Base-by-base conservation (phyloP, 805 yeast genomes). In the Scheffersomyces spartinae region DNA sequence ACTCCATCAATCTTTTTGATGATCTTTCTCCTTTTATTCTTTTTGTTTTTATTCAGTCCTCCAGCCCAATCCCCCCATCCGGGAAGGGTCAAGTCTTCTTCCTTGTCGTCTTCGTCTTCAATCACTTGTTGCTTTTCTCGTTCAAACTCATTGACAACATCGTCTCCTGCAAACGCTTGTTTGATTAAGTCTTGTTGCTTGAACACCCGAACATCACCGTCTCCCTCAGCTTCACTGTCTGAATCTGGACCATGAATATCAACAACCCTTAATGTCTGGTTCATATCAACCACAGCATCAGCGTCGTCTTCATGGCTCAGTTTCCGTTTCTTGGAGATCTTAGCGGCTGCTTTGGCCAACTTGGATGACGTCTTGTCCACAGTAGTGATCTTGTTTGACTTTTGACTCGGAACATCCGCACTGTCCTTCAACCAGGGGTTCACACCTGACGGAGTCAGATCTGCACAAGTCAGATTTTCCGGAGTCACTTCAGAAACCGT, bases 11-110 rank as follows among this genome's bases (percentile, higher is more conserved):
- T 60, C 36, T 72, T 81, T 40, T 79, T 72, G 18, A 77, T 63
- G 29, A 79, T 63, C 47, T 74, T 78, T 45, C 71, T 68, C 47
- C 70, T 73, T 45, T 67, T 65, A 47, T 59, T 58, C 10, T 38
- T 45, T 30, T 42, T 52, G 34, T 47, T 52, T 21, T 44, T 41
- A 13, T 14, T 17, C 12, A 40, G 50, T 7, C 68, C 71, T 19
- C 95, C 95, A 7, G 88, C 80, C 98, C 98, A 91, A 22, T 79
- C 81, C 24, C 97, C 97, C 96, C 97, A 91, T 1, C 98, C 98
- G 3, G 96, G 97, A 26, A 86, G 54, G 0, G 94, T 78, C 24
- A 79, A 55, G 46, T 86, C 95, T 31, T 79, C 76, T 42, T 77
- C 85, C 45, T 83, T 68, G 51, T 88, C 96, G 30, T 74, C 96